These are phyloP conservation scores for Penicillium coprophilum DNA, from an alignment of 495 filamentous ascomycete genomes.

Conservation along the genomic window DNA sequence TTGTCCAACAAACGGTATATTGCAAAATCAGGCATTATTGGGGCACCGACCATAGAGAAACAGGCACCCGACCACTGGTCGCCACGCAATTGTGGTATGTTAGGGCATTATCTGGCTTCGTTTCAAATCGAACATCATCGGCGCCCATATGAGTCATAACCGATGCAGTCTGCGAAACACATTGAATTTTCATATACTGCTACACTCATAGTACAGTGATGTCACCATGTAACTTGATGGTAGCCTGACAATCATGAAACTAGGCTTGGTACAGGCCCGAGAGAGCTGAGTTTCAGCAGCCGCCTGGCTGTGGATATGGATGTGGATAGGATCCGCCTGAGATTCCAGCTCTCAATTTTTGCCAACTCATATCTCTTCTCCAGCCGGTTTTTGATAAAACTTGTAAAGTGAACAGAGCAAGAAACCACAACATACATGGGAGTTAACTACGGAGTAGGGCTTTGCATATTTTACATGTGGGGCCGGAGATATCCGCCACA, in stretches of 20 bases:
- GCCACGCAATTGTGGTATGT: too few species aligned
- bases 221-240: neutral
- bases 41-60: too few species aligned
- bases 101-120: constrained; percentile 1
- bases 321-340: neutral
- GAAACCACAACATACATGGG: neutral
- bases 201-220: neutral
- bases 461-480: constrained; percentile 1
- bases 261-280: neutral
- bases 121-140: constrained; percentile 18
- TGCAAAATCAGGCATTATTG: too few species aligned
- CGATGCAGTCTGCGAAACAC: neutral
- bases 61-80: too few species aligned
- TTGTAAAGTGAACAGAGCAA: neutral
- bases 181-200: neutral
- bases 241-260: constrained; percentile 1
- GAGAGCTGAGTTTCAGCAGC: constrained; percentile 7
- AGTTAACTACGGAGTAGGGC: neutral
- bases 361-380: constrained; percentile 3
- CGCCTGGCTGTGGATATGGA: neutral
- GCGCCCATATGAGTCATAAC: constrained; percentile 18
- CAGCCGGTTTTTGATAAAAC: neutral
- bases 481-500: constrained; percentile 13
- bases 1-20: neutral
- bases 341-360: neutral